phyloP scores from a whole-genome alignment of 768 basidiomycete species.

The Chiua virens region DNA sequence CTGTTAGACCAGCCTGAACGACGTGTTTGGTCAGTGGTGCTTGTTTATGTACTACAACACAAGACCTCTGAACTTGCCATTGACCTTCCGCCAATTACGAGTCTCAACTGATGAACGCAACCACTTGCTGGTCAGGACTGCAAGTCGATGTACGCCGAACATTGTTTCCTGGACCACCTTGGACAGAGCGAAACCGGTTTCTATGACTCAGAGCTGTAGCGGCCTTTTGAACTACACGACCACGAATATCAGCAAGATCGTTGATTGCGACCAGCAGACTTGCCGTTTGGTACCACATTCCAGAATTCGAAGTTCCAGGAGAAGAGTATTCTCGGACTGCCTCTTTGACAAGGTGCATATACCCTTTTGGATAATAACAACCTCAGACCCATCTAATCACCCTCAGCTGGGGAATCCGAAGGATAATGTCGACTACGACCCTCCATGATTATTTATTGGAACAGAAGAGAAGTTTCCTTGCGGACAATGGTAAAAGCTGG shows the following conservation, averaged over 20 bases:
- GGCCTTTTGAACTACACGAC: neutral
- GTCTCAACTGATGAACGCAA: neutral
- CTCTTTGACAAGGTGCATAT: neutral
- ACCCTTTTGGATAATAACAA: neutral
- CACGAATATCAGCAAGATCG: neutral
- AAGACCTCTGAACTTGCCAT: neutral
- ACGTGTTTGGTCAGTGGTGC: neutral
- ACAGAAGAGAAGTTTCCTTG: constrained; percentile 61
- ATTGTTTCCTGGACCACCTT: neutral
- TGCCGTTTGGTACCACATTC: neutral
- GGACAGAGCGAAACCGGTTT: neutral
- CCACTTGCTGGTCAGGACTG: neutral
- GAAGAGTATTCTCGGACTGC: neutral
- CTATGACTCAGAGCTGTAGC: neutral
- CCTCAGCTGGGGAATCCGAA: neutral
- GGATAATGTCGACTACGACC: constrained; percentile 21
- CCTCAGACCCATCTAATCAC: neutral
- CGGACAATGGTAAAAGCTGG: constrained; percentile 65
- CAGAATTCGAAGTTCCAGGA: neutral
- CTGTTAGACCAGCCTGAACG: no score
- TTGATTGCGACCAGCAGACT: neutral
- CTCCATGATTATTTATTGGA: constrained; percentile 42
- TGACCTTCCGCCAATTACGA: neutral
- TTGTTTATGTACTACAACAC: constrained; percentile 5
- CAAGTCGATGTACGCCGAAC: neutral